Percentiles rank a stretch among this genome's conserved stretches.
These are phyloP conservation scores for Pseudocercospora macadamiae DNA, from an alignment of 2,329 filamentous ascomycete genomes.

Conservation along the genomic window DNA sequence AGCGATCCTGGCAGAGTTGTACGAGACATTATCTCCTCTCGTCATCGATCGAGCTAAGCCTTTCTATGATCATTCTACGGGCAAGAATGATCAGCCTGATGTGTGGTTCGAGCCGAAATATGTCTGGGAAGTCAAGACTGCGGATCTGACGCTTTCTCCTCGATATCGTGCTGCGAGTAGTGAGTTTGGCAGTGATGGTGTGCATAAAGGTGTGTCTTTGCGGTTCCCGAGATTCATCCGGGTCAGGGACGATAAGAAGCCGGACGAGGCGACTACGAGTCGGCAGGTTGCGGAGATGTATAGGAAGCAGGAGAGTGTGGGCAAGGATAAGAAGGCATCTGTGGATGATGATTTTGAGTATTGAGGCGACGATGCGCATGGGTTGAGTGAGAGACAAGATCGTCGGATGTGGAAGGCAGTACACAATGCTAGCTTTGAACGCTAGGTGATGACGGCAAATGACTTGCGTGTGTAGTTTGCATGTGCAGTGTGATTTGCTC, in stretches of 20 bases:
- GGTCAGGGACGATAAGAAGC: constrained; percentile 91
- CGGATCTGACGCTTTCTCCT: constrained; percentile 89
- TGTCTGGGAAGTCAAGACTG: constrained; percentile 98
- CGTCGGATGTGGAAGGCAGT: not conserved
- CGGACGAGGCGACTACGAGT: constrained; percentile 82
- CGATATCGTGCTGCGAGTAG: constrained; percentile 88
- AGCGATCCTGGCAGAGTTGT: constrained; percentile 84
- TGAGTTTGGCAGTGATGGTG: constrained; percentile 67
- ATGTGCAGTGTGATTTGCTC: no score
- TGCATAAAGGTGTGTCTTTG: constrained; percentile 77
- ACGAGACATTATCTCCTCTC: constrained; percentile 72
- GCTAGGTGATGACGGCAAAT: not conserved
- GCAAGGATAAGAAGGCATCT: constrained; percentile 79
- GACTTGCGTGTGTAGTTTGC: not conserved
- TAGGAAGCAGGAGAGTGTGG: constrained; percentile 85
- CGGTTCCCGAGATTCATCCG: constrained; percentile 94
- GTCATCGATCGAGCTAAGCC: constrained; percentile 91
- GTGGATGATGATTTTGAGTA: constrained; percentile 99
- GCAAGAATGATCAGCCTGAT: constrained; percentile 91
- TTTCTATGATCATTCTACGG: constrained; percentile 84
- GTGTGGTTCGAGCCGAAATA: constrained; percentile 96
- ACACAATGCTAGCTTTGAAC: not conserved
- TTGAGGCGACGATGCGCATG: constrained; percentile 46
- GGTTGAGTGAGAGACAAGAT: not conserved
- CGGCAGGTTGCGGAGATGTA: constrained; percentile 96